phyloP scores from a whole-genome alignment of 225 moss, liverwort and hornwort species.

The Polytrichum formosum region DNA sequence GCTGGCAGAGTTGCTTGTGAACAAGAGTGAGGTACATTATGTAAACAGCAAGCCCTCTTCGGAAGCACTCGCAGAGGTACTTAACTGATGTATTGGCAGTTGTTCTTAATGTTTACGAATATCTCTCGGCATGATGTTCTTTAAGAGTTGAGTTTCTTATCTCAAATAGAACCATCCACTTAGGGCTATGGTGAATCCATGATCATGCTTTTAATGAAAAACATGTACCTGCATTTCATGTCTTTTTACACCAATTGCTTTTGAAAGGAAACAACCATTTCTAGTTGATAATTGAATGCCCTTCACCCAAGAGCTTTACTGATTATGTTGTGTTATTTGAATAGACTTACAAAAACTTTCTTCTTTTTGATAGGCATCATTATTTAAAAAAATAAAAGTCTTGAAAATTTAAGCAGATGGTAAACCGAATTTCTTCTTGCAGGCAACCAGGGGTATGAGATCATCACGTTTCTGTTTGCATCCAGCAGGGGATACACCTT shows the following conservation, averaged over 20 bases:
- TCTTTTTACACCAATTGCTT: not conserved
- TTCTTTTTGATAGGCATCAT: not conserved
- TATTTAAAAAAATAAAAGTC: not conserved
- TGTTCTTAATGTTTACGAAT: not conserved
- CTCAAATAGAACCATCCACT: not conserved
- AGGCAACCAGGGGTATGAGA: constrained; percentile 76
- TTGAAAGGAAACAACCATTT: not conserved
- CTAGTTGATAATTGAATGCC: not conserved
- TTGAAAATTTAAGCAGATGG: not conserved
- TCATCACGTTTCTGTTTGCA: constrained; percentile 70
- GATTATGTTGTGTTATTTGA: not conserved
- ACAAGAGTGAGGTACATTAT: constrained; percentile 58
- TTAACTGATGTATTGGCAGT: not conserved
- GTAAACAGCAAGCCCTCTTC: constrained; percentile 38
- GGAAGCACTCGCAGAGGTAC: constrained; percentile 48
- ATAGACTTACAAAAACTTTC: not conserved
- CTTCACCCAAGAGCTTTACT: not conserved
- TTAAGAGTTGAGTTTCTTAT: not conserved
- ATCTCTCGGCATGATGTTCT: not conserved
- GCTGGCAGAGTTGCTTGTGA: constrained; percentile 43
- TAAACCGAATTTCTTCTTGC: not conserved
- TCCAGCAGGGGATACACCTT: constrained; percentile 91
- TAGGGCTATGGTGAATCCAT: not conserved
- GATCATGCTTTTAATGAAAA: not conserved
- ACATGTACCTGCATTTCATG: no score